phyloP scores from a whole-genome alignment of 2,329 filamentous ascomycete species.

The Ophidiomyces ophidiicola region DNA sequence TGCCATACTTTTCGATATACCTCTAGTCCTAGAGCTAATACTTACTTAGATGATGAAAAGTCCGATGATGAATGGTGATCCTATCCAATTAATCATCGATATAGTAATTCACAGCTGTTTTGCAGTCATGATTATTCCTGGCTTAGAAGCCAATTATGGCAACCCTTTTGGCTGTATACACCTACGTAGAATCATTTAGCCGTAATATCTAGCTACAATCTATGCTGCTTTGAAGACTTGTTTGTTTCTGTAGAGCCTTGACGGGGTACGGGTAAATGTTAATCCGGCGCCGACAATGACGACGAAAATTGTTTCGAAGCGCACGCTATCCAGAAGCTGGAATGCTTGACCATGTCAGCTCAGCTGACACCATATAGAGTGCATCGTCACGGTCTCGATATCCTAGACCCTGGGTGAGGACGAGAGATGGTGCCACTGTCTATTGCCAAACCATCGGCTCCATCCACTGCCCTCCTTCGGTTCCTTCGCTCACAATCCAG shows the following conservation, averaged over 20 bases:
- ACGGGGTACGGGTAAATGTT: slow-evolving; percentile 15
- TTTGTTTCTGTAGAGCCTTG: neutral
- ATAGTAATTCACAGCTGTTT: too few species aligned
- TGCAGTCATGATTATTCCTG: too few species aligned
- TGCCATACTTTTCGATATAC: slow-evolving; percentile 10
- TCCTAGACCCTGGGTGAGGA: slow-evolving; percentile 12
- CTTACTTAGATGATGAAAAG: slow-evolving; percentile 34
- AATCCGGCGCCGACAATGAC: slow-evolving; percentile 6
- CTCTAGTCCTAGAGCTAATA: neutral
- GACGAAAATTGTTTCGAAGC: slow-evolving; percentile 6
- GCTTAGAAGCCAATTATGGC: too few species aligned
- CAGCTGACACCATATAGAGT: neutral
- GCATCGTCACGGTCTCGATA: slow-evolving; percentile 8
- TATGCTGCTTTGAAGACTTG: too few species aligned
- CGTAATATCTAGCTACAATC: too few species aligned
- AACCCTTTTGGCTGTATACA: too few species aligned
- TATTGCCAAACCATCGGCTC: slow-evolving; percentile 30
- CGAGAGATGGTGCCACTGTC: slow-evolving; percentile 30
- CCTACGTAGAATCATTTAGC: too few species aligned
- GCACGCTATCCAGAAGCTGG: neutral
- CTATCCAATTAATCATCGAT: neutral
- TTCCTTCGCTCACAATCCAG: slow-evolving; percentile 61
- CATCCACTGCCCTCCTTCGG: slow-evolving; percentile 50
- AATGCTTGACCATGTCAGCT: slow-evolving; percentile 9
- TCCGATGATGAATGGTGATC: slow-evolving; percentile 37